Conservation (phyloP, 352 stramenopile species). For the Phytophthora aleatoria region DNA sequence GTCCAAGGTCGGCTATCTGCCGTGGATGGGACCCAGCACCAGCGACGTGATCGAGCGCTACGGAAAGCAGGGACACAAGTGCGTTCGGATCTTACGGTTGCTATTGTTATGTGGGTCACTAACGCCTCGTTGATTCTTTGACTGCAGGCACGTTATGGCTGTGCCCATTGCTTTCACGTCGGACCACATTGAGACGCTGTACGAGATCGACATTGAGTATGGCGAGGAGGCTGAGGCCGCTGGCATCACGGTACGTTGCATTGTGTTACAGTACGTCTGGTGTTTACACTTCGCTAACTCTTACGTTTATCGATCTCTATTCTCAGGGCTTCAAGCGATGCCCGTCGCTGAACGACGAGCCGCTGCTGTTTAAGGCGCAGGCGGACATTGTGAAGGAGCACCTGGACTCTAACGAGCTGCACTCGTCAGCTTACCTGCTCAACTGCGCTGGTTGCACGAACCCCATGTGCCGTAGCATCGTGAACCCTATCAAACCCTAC, state of each 20-base stretch:
- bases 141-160: conserved; percentile 91
- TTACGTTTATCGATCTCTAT: conserved; percentile 3
- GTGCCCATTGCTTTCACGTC: conserved; percentile 99
- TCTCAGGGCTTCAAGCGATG: conserved; percentile 91
- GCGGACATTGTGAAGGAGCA: conserved; percentile 96
- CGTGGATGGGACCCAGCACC: conserved; percentile 98
- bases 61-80: conserved; percentile 92
- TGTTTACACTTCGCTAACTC: neutral
- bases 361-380: conserved; percentile 96
- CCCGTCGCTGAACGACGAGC: conserved; percentile 96
- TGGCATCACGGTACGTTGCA: conserved; percentile 85
- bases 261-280: neutral
- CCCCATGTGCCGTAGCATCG: conserved; percentile 81
- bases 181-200: conserved; percentile 99
- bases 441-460: conserved; percentile 87
- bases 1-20: conserved; percentile 97
- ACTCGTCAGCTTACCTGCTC: conserved; percentile 83
- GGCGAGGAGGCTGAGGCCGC: conserved; percentile 94
- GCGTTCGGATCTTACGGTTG: conserved; percentile 19
- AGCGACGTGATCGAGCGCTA: conserved; percentile 95
- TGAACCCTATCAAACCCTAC: conserved; percentile 87
- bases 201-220: conserved; percentile 99
- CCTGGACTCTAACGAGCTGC: conserved; percentile 76
- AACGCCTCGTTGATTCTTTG: conserved; percentile 2
- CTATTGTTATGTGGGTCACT: conserved; percentile 9